Base-by-base conservation (phyloP, 2,329 filamentous ascomycete genomes). In the Nannizziopsis barbatae region DNA sequence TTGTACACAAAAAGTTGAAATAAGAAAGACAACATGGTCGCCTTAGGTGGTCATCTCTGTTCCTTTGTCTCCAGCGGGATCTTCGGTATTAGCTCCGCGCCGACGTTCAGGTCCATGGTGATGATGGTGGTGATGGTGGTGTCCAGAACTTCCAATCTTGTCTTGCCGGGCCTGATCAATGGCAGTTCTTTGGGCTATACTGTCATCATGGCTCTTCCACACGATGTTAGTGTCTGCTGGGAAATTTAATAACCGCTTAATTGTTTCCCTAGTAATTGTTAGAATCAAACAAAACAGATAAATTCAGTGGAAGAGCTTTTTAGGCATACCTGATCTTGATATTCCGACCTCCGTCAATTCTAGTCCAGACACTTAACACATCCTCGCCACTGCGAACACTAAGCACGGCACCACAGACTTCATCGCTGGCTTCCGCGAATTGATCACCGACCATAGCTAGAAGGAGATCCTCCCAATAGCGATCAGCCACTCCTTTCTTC, bases 341-440 rank as follows among this genome's bases (percentile, higher is more conserved):
- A 66, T 95, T 93, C 60, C 87, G 82, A 54, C 88, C 87, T 39
- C 88, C 90, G 61, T 94, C 86, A 59, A 86, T 92, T 66, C 88
- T 85, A 48, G 89, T 94, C 92, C 92, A 98, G 63, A 98, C 88
- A 70, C 88, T 95, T 66, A 98, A 76, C 53, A 96, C 93, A 63
- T 98, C 92, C 70, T 98, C 92, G 38, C 89, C 90, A 61, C 89
- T 94, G 53, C 92, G 79, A 54, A 98, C 86, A 64, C 89, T 96
- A 38, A 98, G 76, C 27, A 98, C 92, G 47, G 86, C 87, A 52
- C 92, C 92, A 62, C 90, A 98, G 37, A 98, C 84, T 65, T 98
- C 90, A 58, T 96, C 90, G 44, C 83, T 80, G 33, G 88, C 89
- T 62, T 96, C 92, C 45, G 80, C 79, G 63, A 98, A 96, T 64